These are phyloP conservation scores for Sarocladiaceae sp. DNA, from an alignment of 2,329 filamentous ascomycete species.

Conservation along the genomic window DNA sequence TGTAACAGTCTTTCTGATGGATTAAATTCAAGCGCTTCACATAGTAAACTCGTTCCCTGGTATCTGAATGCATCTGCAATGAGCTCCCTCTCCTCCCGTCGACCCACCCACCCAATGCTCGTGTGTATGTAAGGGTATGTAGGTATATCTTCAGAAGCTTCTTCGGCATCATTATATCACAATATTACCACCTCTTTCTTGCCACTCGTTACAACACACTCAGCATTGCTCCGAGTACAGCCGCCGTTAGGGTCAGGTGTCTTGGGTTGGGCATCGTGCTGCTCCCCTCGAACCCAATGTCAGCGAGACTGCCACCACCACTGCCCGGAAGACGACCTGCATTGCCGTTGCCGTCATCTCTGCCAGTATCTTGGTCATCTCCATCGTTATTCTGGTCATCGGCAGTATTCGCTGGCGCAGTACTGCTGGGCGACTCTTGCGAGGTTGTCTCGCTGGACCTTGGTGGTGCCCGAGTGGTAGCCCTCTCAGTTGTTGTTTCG, in stretches of 20 bases:
- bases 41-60: too few relatives aligned
- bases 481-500: background rate
- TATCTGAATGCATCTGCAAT: too few relatives aligned
- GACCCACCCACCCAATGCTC: too few relatives aligned
- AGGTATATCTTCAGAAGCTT: too few relatives aligned
- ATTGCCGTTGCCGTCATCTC: background rate
- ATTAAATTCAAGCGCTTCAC: too few relatives aligned
- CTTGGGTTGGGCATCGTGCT: background rate
- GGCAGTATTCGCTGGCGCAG: too few relatives aligned
- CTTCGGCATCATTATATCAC: too few relatives aligned
- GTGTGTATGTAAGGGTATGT: too few relatives aligned
- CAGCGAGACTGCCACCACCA: slow-evolving; percentile 3
- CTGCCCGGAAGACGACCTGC: background rate
- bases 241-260: background rate
- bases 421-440: background rate
- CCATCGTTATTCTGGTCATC: too few relatives aligned
- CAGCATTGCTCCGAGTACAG: background rate
- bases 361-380: background rate
- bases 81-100: too few relatives aligned
- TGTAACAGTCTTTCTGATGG: too few relatives aligned
- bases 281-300: background rate
- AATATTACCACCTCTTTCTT: too few relatives aligned
- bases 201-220: background rate
- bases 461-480: background rate
- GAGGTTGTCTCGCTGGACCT: background rate